Evolutionary conservation across 257 asterid species (phyloP).

Genomic region (Solanum etuberosum): DNA sequence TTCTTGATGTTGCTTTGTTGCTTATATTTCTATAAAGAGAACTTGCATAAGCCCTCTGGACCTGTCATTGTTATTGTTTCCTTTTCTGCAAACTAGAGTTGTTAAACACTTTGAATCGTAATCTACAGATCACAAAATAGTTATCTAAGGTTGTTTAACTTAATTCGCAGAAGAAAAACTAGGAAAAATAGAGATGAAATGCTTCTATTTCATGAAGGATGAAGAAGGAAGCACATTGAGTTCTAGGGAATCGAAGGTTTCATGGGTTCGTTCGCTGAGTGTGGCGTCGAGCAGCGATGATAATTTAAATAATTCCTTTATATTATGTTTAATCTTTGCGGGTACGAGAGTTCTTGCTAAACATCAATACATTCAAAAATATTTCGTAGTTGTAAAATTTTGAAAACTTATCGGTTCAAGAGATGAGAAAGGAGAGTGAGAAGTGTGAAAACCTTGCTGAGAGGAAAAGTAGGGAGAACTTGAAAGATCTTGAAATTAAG

Average conservation of each 20-base stretch:
- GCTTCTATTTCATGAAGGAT: constrained; percentile 63
- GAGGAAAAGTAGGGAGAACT: neutral
- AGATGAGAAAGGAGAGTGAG: neutral
- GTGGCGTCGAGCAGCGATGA: constrained; percentile 54
- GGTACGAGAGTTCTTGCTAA: neutral
- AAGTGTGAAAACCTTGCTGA: neutral
- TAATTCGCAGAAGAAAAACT: neutral
- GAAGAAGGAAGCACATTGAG: constrained; percentile 37
- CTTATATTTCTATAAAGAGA: neutral
- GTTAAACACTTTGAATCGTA: neutral
- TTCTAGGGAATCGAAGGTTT: constrained; percentile 41
- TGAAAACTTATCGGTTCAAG: neutral
- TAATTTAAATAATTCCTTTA: neutral
- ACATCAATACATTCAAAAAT: neutral
- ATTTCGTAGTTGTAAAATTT: neutral
- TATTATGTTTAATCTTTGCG: neutral
- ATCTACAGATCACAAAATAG: neutral
- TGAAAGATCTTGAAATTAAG: neutral
- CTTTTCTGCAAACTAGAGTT: neutral
- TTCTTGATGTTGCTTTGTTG: neutral
- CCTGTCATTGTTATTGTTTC: neutral
- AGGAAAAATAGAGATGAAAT: constrained; percentile 35
- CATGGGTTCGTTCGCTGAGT: constrained; percentile 76
- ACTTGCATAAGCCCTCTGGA: neutral
- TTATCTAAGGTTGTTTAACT: neutral